Evolutionary conservation across 2,329 filamentous ascomycete genomes (phyloP).

Genomic region (Pseudocercospora fuligena): DNA sequence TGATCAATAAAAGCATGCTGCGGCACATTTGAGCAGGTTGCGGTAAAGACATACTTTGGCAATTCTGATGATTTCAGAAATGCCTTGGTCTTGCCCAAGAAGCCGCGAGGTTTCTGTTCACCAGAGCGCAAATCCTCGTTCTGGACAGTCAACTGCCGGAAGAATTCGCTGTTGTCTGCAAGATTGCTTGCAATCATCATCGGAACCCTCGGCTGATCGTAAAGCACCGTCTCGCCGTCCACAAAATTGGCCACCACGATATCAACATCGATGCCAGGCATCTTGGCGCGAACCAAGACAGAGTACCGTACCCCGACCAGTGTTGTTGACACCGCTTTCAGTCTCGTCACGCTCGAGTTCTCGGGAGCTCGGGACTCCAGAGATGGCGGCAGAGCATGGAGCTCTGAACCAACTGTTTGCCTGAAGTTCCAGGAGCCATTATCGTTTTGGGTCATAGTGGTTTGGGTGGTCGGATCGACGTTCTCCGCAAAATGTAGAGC

Average conservation of each 20-base stretch:
- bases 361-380: not conserved
- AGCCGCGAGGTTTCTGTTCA: conserved; percentile 17
- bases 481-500: conserved; percentile 19
- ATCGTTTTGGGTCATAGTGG: conserved; percentile 14
- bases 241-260: conserved; percentile 10
- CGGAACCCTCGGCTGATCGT: conserved; percentile 25
- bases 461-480: conserved; percentile 11
- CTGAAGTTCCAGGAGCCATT: conserved; percentile 21
- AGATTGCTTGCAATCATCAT: conserved; percentile 14
- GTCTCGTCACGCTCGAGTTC: not conserved
- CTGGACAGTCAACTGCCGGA: conserved; percentile 18
- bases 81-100: conserved; percentile 25
- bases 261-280: conserved; percentile 26
- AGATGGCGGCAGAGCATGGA: not conserved
- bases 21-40: conserved; percentile 11
- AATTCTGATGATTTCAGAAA: conserved; percentile 17
- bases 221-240: conserved; percentile 15
- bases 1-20: conserved; percentile 22
- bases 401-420: not conserved
- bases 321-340: not conserved
- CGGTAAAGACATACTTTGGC: conserved; percentile 23
- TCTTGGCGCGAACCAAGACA: conserved; percentile 10
- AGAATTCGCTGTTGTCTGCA: conserved; percentile 9
- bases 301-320: conserved; percentile 17
- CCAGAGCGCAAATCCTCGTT: conserved; percentile 13